Evolutionary conservation across 1,284 basidiomycete genomes (phyloP).

Genomic region (Apiotrichum porosum): DNA sequence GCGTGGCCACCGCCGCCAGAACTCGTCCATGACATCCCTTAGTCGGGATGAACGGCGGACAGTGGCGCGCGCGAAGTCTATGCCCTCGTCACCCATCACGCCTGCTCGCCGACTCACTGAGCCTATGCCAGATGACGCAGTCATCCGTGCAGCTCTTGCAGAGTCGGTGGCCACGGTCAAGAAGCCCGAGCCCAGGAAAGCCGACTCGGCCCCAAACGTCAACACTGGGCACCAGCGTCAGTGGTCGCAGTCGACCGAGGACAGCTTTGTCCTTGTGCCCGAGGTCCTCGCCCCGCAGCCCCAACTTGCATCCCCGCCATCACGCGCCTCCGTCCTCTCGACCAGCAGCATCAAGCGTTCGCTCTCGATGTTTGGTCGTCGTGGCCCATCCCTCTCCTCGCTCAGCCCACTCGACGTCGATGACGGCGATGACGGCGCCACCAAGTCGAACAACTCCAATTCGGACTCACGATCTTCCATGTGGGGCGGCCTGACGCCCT

Average conservation of each 20-base stretch:
- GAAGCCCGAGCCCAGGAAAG: background rate
- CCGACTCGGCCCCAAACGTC: no score
- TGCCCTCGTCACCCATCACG: background rate
- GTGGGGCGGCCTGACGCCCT: no score
- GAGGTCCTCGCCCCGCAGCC: background rate
- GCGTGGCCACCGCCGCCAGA: slow-evolving; percentile 1
- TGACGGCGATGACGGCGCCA: no score
- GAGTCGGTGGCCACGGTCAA: background rate
- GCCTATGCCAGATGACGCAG: background rate
- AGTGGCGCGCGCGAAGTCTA: background rate
- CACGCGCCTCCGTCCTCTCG: background rate
- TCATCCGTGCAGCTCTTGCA: background rate
- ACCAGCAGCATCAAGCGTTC: slow-evolving; percentile 1
- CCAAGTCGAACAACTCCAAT: no score
- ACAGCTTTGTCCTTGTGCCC: slow-evolving; percentile 1
- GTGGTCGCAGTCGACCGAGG: background rate
- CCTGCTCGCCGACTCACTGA: background rate
- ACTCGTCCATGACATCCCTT: background rate
- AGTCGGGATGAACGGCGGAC: background rate
- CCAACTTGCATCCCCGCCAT: background rate
- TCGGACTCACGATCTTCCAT: no score
- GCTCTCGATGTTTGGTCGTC: slow-evolving; percentile 9
- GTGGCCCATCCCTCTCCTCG: background rate
- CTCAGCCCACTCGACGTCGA: background rate
- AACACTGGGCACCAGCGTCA: no score